Evolutionary conservation across 2,329 filamentous ascomycete species (phyloP).

Genomic region (Trichoderma cornu-damae): DNA sequence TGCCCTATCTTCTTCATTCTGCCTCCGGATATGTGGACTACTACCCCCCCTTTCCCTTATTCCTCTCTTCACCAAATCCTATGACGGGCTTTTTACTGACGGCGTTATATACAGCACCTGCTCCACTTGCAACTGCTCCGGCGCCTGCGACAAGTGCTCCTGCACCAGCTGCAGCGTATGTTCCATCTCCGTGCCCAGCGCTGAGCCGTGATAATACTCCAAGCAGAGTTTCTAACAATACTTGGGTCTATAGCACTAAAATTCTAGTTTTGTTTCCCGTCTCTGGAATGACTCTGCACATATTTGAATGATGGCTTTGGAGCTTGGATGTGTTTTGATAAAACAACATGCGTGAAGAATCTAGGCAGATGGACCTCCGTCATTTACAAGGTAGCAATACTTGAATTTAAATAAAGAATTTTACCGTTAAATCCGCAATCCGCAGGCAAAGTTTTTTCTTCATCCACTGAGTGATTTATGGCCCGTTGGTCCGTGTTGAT

Average conservation of each 20-base stretch:
- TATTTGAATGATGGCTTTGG: background rate
- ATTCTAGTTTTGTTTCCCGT: background rate
- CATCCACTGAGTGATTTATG: background rate
- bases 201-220: background rate
- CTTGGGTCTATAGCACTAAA: background rate
- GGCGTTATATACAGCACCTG: background rate
- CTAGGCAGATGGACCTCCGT: background rate
- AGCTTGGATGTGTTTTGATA: background rate
- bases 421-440: background rate
- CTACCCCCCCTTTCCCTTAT: no score
- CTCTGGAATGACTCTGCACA: background rate
- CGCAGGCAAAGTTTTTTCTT: background rate
- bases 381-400: background rate
- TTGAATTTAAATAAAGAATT: background rate
- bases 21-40: rapidly evolving
- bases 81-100: background rate
- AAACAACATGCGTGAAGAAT: background rate
- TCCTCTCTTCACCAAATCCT: background rate
- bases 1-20: background rate
- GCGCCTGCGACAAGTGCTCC: background rate
- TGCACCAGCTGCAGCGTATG: constrained; percentile 12
- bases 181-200: background rate
- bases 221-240: background rate
- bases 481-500: background rate
- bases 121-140: constrained; percentile 11